Percentiles rank a stretch among this genome's conserved stretches.
phyloP scores from a whole-genome alignment of 2,329 filamentous ascomycete species.

The Emergomyces africanus region DNA sequence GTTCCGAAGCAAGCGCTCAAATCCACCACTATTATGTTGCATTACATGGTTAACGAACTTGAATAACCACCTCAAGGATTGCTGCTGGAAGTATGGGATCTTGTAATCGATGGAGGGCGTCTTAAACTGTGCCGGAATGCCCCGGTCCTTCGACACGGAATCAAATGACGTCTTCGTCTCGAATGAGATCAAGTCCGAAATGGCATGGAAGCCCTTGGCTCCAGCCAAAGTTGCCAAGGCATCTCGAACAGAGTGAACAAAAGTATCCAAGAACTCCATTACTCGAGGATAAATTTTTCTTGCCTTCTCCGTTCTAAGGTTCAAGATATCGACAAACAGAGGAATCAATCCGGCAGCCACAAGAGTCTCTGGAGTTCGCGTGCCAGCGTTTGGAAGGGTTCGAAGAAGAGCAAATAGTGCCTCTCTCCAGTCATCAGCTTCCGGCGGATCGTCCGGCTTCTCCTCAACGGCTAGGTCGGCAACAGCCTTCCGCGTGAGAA shows the following conservation, averaged over 20 bases:
- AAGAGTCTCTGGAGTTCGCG: constrained; percentile 67
- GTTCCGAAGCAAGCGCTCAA: constrained; percentile 81
- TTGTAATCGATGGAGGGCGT: constrained; percentile 84
- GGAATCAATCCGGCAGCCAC: constrained; percentile 82
- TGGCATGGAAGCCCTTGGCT: constrained; percentile 74
- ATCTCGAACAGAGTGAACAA: constrained; percentile 74
- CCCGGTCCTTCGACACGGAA: constrained; percentile 53
- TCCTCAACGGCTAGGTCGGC: constrained; percentile 58
- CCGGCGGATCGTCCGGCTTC: constrained; percentile 46
- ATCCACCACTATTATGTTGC: constrained; percentile 67
- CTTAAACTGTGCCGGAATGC: constrained; percentile 58
- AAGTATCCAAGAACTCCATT: constrained; percentile 73
- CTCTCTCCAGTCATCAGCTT: constrained; percentile 78
- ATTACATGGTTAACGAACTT: constrained; percentile 97
- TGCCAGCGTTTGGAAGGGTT: constrained; percentile 58
- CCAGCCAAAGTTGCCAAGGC: constrained; percentile 73
- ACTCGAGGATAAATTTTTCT: constrained; percentile 74
- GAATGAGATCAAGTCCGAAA: constrained; percentile 73
- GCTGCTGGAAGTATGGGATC: constrained; percentile 85
- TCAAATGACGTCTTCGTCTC: constrained; percentile 60
- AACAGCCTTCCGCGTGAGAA: constrained; percentile 81
- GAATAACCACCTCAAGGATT: constrained; percentile 83
- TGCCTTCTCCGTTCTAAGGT: constrained; percentile 66
- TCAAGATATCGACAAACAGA: constrained; percentile 78
- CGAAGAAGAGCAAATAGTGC: constrained; percentile 78